Evolutionary conservation across 192 early-diverging fungal species (phyloP), one percentile per base, ranked within the genome.

Genomic region (Dimargaris cristalligena): DNA sequence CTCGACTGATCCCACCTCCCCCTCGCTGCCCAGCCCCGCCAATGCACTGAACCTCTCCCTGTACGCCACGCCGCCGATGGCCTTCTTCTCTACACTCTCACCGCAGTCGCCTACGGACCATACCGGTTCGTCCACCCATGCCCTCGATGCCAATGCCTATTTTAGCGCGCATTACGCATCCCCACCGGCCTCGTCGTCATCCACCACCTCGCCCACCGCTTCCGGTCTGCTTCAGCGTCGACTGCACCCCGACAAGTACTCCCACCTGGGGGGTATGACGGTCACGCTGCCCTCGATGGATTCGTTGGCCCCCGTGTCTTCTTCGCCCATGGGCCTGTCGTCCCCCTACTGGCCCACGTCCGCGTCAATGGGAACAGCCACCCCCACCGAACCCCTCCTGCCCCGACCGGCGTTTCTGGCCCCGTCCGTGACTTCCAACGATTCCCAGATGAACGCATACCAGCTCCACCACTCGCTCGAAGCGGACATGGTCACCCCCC

Each of bases 221-320:
- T 52, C 51, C n/a, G 18, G 23, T 18, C 29, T 52, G 51, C 51
- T 52, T 2, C 51, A 52, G 29, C 22, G 51, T 14, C 51, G 51
- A 29, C 22, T 52, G 23, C 29, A n/a, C 51, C n/a, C 22, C 16
- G 51, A 52, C 18, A 52, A 52, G 22, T 23, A 52, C 29, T 28
- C 18, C 14, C 22, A 16, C 14, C 22, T 52, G 51, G 22, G 26
- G 22, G 29, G 29, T 28, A 52, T 52, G 51, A 16, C 29, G 22
- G 23, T 52, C 23, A 25, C 51, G 23, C 51, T 52, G 18, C 51
- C 51, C 14, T 28, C 51, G 16, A 52, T 29, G 51, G 22, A 14
- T 28, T 26, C 51, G 23, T 23, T 28, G 3, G 22, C 29, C 29
- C 22, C n/a, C 4, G 51, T 28, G n/a, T 3, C 51, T 9, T 28